A percentile compares a stretch with the other conserved stretches of the same genome.
Conservation (phyloP, 129 eudicot genomes). For the Heracleum sosnowskyi region DNA sequence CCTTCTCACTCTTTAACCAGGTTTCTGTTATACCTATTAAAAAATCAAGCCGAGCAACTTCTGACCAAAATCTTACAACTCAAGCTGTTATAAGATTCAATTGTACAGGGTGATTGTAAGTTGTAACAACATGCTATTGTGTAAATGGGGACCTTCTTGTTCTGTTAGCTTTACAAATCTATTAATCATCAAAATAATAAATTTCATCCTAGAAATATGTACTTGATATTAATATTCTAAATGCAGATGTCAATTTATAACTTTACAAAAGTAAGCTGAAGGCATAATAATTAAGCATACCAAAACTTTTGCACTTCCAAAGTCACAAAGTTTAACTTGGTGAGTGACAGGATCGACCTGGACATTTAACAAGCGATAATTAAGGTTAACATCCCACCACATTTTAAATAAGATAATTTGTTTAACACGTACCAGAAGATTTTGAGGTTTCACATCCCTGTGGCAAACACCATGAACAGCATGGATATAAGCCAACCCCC, state of each 20-base stretch:
- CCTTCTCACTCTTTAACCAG: background rate
- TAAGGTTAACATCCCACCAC: background rate
- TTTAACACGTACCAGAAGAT: slow-evolving; percentile 43
- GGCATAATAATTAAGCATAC: slow-evolving; percentile 29
- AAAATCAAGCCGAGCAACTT: background rate
- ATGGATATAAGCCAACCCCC: slow-evolving; percentile 80
- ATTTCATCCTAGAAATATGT: background rate
- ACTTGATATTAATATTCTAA: background rate
- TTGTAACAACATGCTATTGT: background rate
- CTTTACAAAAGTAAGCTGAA: background rate
- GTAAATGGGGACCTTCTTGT: background rate
- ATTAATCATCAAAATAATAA: background rate
- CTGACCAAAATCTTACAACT: background rate
- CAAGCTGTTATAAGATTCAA: background rate
- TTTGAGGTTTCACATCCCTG: slow-evolving; percentile 80
- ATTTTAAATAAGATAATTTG: background rate
- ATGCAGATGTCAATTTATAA: background rate
- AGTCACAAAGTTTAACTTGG: slow-evolving; percentile 73
- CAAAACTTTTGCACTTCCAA: slow-evolving; percentile 82
- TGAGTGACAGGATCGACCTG: slow-evolving; percentile 79
- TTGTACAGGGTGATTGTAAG: background rate
- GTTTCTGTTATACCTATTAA: background rate
- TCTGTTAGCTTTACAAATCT: background rate
- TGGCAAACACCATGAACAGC: slow-evolving; percentile 72
- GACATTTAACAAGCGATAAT: background rate